phyloP scores from a whole-genome alignment of 2,329 filamentous ascomycete species.

The Coniochaeta ligniaria region DNA sequence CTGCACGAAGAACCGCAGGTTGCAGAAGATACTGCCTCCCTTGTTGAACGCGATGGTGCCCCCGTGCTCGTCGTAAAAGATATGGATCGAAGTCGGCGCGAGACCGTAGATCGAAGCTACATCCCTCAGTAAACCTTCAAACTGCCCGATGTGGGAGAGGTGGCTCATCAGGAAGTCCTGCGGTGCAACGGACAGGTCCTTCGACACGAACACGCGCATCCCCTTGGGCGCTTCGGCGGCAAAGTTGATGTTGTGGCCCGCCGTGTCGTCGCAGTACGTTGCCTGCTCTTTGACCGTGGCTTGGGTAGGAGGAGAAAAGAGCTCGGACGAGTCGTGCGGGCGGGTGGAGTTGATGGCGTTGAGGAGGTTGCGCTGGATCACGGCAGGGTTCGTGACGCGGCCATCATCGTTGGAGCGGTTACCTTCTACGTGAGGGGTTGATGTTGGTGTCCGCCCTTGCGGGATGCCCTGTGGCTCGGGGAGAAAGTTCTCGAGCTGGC shows the following conservation, averaged over 20 bases:
- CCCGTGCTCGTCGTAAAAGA: slow-evolving; percentile 77
- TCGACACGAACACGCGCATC: slow-evolving; percentile 67
- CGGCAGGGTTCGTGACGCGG: slow-evolving; percentile 51
- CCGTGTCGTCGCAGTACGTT: slow-evolving; percentile 76
- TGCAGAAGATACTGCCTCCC: slow-evolving; percentile 85
- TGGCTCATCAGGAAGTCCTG: slow-evolving; percentile 55
- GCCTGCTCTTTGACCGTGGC: slow-evolving; percentile 73
- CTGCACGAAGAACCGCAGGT: slow-evolving; percentile 78
- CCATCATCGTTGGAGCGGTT: slow-evolving; percentile 30
- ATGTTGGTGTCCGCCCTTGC: not conserved
- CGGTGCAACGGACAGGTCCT: slow-evolving; percentile 38
- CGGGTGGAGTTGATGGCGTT: slow-evolving; percentile 75
- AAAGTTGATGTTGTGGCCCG: slow-evolving; percentile 66
- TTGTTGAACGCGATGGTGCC: slow-evolving; percentile 90
- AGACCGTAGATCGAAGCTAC: slow-evolving; percentile 68
- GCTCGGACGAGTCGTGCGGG: slow-evolving; percentile 61
- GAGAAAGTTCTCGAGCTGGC: slow-evolving; percentile 37
- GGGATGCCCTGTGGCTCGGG: slow-evolving; percentile 15
- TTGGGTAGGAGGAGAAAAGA: slow-evolving; percentile 69
- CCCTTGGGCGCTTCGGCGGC: slow-evolving; percentile 63
- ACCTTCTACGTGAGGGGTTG: not conserved
- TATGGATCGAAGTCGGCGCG: slow-evolving; percentile 61
- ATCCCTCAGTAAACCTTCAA: slow-evolving; percentile 63
- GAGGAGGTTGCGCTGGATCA: slow-evolving; percentile 63
- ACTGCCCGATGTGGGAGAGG: slow-evolving; percentile 56